Percentiles rank a stretch among this genome's conserved stretches.
Evolutionary conservation across 2,329 filamentous ascomycete species (phyloP).

Genomic region (Pseudogymnoascus sp.): DNA sequence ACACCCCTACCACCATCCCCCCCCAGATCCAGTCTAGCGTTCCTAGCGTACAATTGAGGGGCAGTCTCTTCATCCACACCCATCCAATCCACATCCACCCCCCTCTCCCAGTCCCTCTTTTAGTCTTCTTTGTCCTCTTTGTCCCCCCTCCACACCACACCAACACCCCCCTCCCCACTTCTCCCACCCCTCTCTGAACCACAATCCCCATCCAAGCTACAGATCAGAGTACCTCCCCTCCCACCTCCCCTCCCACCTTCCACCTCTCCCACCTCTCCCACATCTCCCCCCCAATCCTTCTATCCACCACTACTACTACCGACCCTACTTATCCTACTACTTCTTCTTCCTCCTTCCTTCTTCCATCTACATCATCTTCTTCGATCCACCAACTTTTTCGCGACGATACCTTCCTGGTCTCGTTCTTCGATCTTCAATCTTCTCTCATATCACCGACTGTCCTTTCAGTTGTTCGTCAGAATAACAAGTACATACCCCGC

Average conservation of each 20-base stretch:
- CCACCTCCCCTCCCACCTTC: background rate
- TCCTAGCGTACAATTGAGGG: background rate
- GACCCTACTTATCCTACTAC: slow-evolving; percentile 12
- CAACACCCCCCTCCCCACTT: background rate
- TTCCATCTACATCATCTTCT: slow-evolving; percentile 13
- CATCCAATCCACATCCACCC: background rate
- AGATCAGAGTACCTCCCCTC: background rate
- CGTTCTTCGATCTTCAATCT: slow-evolving; percentile 12
- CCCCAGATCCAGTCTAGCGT: background rate
- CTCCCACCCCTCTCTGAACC: background rate
- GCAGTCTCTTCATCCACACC: background rate
- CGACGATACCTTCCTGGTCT: slow-evolving; percentile 10
- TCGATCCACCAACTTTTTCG: slow-evolving; percentile 11
- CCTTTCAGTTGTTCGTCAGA: slow-evolving; percentile 25
- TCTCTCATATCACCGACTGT: slow-evolving; percentile 19
- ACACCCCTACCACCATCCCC: background rate
- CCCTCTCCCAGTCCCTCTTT: background rate
- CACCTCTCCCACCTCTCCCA: background rate
- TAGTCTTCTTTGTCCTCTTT: background rate
- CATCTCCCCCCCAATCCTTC: too few species aligned
- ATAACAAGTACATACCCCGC: background rate
- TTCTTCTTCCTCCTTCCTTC: slow-evolving; percentile 13
- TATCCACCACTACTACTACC: too few species aligned
- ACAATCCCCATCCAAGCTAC: background rate
- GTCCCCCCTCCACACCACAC: background rate